Conservation (phyloP, 2,329 filamentous ascomycete species). For the Diplocarpon rosae region DNA sequence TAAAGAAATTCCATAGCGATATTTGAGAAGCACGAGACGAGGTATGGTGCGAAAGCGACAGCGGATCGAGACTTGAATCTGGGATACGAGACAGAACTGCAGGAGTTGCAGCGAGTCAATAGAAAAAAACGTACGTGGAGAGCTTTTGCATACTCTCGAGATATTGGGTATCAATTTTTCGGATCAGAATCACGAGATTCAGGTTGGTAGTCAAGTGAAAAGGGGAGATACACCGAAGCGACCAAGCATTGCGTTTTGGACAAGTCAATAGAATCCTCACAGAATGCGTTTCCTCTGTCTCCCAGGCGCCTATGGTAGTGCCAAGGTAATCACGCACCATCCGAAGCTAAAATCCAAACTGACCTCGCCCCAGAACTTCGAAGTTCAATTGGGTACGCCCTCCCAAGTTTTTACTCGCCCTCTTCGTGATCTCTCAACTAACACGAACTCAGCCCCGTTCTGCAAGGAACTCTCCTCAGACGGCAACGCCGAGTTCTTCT, state of each 20-base stretch:
- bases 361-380: slow-evolving; percentile 36
- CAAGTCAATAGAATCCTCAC: background rate
- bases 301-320: slow-evolving; percentile 46
- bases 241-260: too few relatives aligned
- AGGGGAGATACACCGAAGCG: background rate
- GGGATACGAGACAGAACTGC: too few relatives aligned
- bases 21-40: too few relatives aligned
- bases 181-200: too few relatives aligned
- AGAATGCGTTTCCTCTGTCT: slow-evolving; percentile 46
- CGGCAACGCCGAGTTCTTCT: slow-evolving; percentile 36
- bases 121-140: too few relatives aligned
- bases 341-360: background rate
- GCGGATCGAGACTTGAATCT: too few relatives aligned
- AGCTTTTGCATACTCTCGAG: too few relatives aligned
- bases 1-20: too few relatives aligned
- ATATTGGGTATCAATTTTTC: too few relatives aligned
- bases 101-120: too few relatives aligned
- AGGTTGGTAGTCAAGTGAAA: too few relatives aligned
- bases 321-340: slow-evolving; percentile 32
- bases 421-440: background rate
- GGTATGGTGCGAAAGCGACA: too few relatives aligned
- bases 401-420: background rate
- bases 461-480: slow-evolving; percentile 36
- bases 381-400: slow-evolving; percentile 38
- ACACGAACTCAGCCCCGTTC: slow-evolving; percentile 31